A percentile compares a stretch with the other conserved stretches of the same genome.
These are phyloP conservation scores for Amaranthus tricolor DNA, from an alignment of 179 eudicot species.

Conservation along the genomic window DNA sequence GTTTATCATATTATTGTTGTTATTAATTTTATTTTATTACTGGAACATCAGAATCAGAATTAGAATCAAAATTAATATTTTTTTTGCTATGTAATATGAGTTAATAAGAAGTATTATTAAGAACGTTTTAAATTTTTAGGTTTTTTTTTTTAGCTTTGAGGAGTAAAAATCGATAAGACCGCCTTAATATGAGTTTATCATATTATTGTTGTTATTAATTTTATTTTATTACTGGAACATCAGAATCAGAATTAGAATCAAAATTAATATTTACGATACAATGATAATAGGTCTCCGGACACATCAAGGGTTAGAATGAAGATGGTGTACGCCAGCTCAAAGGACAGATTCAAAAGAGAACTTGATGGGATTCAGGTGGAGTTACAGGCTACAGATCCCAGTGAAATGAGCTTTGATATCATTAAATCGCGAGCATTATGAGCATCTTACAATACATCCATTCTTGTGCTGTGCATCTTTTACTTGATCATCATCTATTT, in stretches of 20 bases:
- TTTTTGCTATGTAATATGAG: no score
- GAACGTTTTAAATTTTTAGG: no score
- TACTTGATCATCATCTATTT: background rate
- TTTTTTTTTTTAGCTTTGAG: no score
- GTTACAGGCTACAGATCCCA: constrained; percentile 77
- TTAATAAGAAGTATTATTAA: no score
- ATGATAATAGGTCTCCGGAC: constrained; percentile 57
- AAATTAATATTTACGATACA: background rate
- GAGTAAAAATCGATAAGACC: no score
- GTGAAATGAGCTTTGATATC: constrained; percentile 76
- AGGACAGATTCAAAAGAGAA: constrained; percentile 32
- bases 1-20: no score
- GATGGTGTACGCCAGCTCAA: constrained; percentile 80
- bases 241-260: no score
- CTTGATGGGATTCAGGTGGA: constrained; percentile 79
- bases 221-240: background rate
- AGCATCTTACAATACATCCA: background rate
- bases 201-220: no score
- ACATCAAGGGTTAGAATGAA: constrained; percentile 73
- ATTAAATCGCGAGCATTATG: constrained; percentile 56
- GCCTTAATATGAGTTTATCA: no score
- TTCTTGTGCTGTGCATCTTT: background rate
- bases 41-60: no score
- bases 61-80: no score
- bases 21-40: no score